These are phyloP conservation scores for Aspergillus spinulosporus DNA, from an alignment of 2,329 filamentous ascomycete species.

Conservation along the genomic window DNA sequence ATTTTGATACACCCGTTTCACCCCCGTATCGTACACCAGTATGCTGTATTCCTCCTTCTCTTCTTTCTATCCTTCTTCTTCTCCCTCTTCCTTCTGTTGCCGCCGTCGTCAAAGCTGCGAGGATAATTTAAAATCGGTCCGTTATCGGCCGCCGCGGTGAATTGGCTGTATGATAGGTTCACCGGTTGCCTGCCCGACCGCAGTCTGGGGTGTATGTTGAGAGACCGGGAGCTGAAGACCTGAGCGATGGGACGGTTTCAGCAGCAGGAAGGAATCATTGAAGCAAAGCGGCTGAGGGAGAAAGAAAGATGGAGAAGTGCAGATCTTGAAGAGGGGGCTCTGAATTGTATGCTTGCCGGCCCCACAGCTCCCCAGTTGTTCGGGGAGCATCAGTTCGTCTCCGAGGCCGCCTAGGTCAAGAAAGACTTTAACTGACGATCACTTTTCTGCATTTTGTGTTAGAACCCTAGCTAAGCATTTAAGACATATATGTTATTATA, in stretches of 20 bases:
- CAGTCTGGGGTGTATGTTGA: not conserved
- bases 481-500: too few species aligned
- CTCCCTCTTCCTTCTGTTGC: not conserved
- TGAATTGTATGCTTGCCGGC: not conserved
- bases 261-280: not conserved
- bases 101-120: not conserved
- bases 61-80: not conserved
- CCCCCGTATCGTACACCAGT: not conserved
- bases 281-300: not conserved
- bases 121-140: slow-evolving; percentile 7
- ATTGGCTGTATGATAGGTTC: not conserved
- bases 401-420: not conserved
- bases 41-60: not conserved
- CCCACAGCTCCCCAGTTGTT: slow-evolving; percentile 3
- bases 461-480: too few species aligned
- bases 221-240: not conserved
- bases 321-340: slow-evolving; percentile 12
- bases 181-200: not conserved
- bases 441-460: not conserved
- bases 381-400: slow-evolving; percentile 6
- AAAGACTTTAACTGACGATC: not conserved
- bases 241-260: not conserved
- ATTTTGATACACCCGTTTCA: too few species aligned
- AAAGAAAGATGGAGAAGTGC: slow-evolving; percentile 10
- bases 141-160: slow-evolving; percentile 16